A percentile compares a stretch with the other conserved stretches of the same genome.
phyloP scores from a whole-genome alignment of 805 yeast species.

The Candida insectorum region DNA sequence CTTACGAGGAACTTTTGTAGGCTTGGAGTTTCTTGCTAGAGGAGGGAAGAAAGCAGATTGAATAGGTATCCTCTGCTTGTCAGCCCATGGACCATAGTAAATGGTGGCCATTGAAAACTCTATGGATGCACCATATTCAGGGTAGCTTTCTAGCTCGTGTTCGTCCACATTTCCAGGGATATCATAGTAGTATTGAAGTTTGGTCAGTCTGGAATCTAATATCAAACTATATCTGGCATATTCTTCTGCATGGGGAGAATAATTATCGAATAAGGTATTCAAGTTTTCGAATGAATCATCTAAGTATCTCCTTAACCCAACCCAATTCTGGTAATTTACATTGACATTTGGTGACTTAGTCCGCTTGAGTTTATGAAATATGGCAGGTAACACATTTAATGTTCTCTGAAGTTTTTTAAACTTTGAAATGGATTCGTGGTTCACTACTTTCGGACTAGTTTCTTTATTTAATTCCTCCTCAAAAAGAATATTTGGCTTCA shows the following conservation, averaged over 20 bases:
- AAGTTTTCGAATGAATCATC: conserved; percentile 29
- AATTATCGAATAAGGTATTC: conserved; percentile 29
- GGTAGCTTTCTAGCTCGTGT: conserved; percentile 12
- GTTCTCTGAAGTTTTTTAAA: conserved; percentile 7
- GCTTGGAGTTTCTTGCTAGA: conserved; percentile 51
- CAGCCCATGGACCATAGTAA: conserved; percentile 96
- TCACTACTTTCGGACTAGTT: conserved; percentile 2
- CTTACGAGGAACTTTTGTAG: conserved; percentile 23
- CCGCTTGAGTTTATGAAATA: conserved; percentile 4
- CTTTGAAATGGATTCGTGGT: conserved; percentile 2
- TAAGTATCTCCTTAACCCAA: conserved; percentile 72
- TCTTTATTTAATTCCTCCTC: conserved; percentile 17
- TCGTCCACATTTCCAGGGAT: conserved; percentile 49
- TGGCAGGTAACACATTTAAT: conserved; percentile 5
- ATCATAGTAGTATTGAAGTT: conserved; percentile 67
- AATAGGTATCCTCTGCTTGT: conserved; percentile 69
- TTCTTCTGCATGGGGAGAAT: conserved; percentile 44
- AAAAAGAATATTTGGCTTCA: conserved; percentile 72
- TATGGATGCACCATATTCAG: conserved; percentile 55
- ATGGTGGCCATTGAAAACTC: conserved; percentile 58
- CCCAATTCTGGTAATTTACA: conserved; percentile 49
- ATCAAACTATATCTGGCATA: conserved; percentile 79
- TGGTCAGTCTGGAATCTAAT: conserved; percentile 54
- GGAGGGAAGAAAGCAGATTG: conserved; percentile 69
- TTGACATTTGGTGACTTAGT: conserved; percentile 1